Evolutionary conservation across 371 early-diverging fungal genomes (phyloP), one percentile per base, ranked within the genome.

Genomic region (Coemansia sp.): DNA sequence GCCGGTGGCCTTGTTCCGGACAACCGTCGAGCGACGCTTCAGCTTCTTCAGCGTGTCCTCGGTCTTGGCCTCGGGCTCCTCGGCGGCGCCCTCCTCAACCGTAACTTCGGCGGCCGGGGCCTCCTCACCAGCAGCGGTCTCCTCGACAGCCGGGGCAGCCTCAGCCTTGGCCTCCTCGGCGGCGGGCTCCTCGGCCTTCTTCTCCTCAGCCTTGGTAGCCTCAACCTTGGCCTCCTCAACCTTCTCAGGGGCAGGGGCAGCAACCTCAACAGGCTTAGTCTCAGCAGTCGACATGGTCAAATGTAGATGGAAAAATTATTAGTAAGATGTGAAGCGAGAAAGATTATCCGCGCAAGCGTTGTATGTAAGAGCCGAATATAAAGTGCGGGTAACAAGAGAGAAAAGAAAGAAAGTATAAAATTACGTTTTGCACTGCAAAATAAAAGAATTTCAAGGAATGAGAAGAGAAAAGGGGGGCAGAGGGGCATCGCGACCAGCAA

Each of bases 1-100:
- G 51, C 76, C 76, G 36, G 70, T 66, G 40, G 69, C 65, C 76
- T 76, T 71, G 72, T 59, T 62, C 68, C 56, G 61, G 29, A 76
- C 65, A 32, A 76, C 64, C 28, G 76, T 76, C 44, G 64, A 63
- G 72, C 72, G 67, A 59, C 76, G 76, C 76, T 76, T 76, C 48
- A 76, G 60, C 72, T 71, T 71, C 68, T 53, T 71, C 41, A 63
- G 39, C 49, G 65, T 58, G 53, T 52, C 41, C 63, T 61, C 64
- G 63, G 49, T 46, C 55, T 61, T 61, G 12, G 63, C 67, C 39
- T 39, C 4, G 49, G 58, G 28, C 61, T 36, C 58, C 58, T 61
- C 69, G 19, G 44, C 26, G 39, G 61, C 63, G 15, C 41, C 41
- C 19, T 36, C 44, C 55, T 54, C 67, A 21, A 56, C 58, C 3